Evolutionary conservation across 768 basidiomycete genomes (phyloP).

Genomic region (Agrocybe pediades): DNA sequence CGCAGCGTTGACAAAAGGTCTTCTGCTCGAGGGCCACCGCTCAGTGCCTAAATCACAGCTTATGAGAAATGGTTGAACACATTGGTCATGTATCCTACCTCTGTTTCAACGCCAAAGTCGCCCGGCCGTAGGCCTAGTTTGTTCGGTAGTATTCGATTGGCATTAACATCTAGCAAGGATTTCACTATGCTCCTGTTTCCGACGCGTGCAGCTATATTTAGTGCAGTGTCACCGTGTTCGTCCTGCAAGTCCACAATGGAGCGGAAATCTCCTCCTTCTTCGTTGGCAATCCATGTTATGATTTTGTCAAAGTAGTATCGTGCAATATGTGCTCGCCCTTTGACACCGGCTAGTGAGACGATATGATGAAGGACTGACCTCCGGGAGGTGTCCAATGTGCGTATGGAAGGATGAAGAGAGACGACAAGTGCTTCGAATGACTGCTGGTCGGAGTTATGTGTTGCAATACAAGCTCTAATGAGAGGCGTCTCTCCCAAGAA

Average conservation of each 20-base stretch:
- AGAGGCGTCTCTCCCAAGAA: constrained; percentile 93
- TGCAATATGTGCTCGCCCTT: constrained; percentile 81
- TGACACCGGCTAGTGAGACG: constrained; percentile 87
- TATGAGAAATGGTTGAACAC: not conserved
- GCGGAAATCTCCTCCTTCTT: constrained; percentile 75
- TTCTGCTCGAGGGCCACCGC: constrained; percentile 70
- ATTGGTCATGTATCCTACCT: constrained; percentile 52
- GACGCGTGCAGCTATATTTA: constrained; percentile 94
- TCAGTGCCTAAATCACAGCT: constrained; percentile 58
- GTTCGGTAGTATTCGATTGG: constrained; percentile 86
- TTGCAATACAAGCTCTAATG: constrained; percentile 88
- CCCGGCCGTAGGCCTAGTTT: constrained; percentile 92
- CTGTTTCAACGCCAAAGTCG: constrained; percentile 93
- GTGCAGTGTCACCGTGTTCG: constrained; percentile 91
- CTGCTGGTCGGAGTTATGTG: constrained; percentile 80
- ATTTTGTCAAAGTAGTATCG: constrained; percentile 92
- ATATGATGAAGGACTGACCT: constrained; percentile 92
- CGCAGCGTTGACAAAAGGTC: constrained; percentile 78
- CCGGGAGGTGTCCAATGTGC: constrained; percentile 84
- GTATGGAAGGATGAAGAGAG: constrained; percentile 70
- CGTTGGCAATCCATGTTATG: constrained; percentile 81
- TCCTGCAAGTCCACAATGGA: constrained; percentile 90
- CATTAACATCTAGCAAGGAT: constrained; percentile 88
- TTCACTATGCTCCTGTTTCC: constrained; percentile 88
- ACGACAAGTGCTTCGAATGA: constrained; percentile 69